These are phyloP conservation scores for Lactuca saligna DNA, from an alignment of 129 eudicot genomes.

Conservation along the genomic window DNA sequence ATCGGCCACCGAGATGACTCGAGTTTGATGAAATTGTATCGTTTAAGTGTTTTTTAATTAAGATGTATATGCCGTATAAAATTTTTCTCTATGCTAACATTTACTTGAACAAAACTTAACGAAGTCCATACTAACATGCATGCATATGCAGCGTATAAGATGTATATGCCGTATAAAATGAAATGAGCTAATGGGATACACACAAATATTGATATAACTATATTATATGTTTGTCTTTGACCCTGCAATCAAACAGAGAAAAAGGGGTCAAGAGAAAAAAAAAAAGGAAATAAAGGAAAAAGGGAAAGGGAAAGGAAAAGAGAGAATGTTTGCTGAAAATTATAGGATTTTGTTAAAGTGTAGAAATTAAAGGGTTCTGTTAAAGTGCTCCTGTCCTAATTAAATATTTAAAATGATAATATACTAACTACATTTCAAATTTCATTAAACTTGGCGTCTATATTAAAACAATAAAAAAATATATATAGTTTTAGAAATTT, in stretches of 20 bases:
- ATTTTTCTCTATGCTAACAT: too few species aligned
- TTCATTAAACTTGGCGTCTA: neutral
- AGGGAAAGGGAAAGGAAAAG: constrained; percentile 33
- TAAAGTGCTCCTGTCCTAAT: constrained; percentile 30
- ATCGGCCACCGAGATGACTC: constrained; percentile 6
- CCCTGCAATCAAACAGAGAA: constrained; percentile 38
- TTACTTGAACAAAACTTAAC: constrained; percentile 14
- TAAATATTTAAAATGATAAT: constrained; percentile 21
- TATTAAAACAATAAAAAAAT: constrained; percentile 7
- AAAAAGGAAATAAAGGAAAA: constrained; percentile 19
- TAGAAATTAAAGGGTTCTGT: constrained; percentile 26
- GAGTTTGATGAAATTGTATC: constrained; percentile 8
- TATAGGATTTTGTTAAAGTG: constrained; percentile 32
- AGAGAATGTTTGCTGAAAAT: constrained; percentile 33
- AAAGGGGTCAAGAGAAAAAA: constrained; percentile 32
- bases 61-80: too few species aligned
- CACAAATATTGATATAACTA: constrained; percentile 11
- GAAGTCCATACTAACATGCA: neutral
- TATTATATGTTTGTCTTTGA: constrained; percentile 34
- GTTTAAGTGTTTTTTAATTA: neutral
- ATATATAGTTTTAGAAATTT: neutral
- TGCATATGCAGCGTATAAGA: constrained; percentile 1
- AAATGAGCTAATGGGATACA: neutral
- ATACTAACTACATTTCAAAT: constrained; percentile 2
- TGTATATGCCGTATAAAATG: constrained; percentile 1